phyloP scores from a whole-genome alignment of 2,329 filamentous ascomycete species.

The Cryphonectria nitschkei region DNA sequence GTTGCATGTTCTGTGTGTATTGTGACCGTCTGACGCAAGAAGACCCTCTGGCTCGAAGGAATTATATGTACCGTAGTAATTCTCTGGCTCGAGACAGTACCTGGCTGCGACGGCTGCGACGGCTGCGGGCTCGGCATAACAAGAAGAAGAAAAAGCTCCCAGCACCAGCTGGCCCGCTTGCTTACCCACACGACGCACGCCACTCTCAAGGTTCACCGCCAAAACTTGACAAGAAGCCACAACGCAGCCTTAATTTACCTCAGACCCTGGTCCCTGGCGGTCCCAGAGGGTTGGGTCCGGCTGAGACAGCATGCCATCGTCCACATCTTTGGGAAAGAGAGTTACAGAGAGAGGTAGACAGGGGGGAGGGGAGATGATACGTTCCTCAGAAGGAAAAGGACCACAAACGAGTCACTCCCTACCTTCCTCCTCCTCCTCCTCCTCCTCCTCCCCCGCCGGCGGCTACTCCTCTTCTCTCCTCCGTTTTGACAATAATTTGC shows the following conservation, averaged over 20 bases:
- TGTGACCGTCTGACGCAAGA: not conserved
- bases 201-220: conserved; percentile 8
- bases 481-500: not conserved
- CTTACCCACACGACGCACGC: conserved; percentile 3
- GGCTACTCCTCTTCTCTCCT: not conserved
- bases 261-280: conserved; percentile 22
- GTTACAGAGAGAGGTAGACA: not conserved
- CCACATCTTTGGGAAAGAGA: not conserved
- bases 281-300: conserved; percentile 29
- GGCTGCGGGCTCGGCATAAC: not conserved
- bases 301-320: conserved; percentile 24
- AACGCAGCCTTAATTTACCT: conserved; percentile 3
- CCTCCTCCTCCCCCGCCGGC: not conserved
- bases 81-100: not conserved
- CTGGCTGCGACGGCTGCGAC: conserved; percentile 3
- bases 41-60: not conserved
- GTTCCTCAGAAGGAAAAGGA: not conserved
- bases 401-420: not conserved
- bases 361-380: not conserved
- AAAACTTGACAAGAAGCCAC: conserved; percentile 3
- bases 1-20: not conserved
- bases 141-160: not conserved
- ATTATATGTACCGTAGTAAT: not conserved
- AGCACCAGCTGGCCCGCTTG: not conserved
- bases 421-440: not conserved